These are phyloP conservation scores for Recurvomyces mirabilis DNA, from an alignment of 495 filamentous ascomycete genomes.

Conservation along the genomic window DNA sequence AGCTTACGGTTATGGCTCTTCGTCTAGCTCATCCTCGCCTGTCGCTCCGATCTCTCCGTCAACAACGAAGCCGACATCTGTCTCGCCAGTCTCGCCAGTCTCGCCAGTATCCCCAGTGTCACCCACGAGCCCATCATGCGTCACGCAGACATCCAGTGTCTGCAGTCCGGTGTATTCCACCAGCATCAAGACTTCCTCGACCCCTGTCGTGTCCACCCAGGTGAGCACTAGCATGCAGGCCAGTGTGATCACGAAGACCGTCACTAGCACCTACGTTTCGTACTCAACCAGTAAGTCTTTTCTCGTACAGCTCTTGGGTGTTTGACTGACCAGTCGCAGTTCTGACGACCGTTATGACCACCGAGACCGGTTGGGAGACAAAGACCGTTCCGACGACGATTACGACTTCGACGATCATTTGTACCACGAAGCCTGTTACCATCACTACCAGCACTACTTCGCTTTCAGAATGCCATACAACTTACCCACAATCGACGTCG, in stretches of 20 bases:
- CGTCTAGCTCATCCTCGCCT: neutral
- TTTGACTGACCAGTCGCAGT: constrained; percentile 1
- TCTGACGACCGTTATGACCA: neutral
- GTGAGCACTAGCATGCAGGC: neutral
- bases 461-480: neutral
- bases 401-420: neutral
- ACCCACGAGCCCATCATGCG: neutral
- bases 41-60: neutral
- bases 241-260: neutral
- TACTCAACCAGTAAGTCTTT: neutral
- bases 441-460: constrained; percentile 3
- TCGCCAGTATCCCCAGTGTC: no score
- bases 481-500: neutral
- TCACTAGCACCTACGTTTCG: neutral
- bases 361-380: neutral
- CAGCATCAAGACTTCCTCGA: neutral
- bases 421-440: neutral
- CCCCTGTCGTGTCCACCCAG: neutral
- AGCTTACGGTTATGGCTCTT: neutral
- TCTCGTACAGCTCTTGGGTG: neutral
- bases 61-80: neutral
- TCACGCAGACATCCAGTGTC: neutral
- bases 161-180: neutral
- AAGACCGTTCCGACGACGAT: neutral
- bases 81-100: no score